phyloP scores from a whole-genome alignment of 2,329 filamentous ascomycete species.

The Biscogniauxia sp. region DNA sequence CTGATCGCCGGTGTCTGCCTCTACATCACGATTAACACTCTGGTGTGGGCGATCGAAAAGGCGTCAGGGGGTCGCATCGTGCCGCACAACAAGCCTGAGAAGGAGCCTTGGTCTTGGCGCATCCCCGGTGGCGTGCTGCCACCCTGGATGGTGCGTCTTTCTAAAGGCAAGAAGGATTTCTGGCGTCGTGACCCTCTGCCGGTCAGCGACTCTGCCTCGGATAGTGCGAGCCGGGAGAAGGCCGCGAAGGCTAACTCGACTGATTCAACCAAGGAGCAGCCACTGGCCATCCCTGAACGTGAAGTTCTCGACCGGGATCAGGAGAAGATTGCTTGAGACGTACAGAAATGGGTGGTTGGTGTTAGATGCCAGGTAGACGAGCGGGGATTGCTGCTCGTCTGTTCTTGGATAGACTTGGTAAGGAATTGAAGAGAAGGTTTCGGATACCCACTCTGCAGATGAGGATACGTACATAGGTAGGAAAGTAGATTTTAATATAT shows the following conservation, averaged over 20 bases:
- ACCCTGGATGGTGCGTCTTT: conserved; percentile 66
- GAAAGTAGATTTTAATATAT: background rate
- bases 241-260: conserved; percentile 9
- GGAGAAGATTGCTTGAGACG: conserved; percentile 8
- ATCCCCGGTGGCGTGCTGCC: conserved; percentile 73
- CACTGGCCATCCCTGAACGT: background rate
- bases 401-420: background rate
- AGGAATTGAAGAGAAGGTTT: background rate
- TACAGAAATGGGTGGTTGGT: background rate
- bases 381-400: background rate
- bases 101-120: conserved; percentile 78
- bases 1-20: conserved; percentile 76
- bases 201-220: conserved; percentile 20
- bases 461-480: background rate
- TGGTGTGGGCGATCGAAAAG: conserved; percentile 67
- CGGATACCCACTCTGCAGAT: background rate
- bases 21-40: conserved; percentile 73
- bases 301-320: background rate
- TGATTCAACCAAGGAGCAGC: conserved; percentile 1
- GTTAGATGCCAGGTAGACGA: background rate
- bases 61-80: conserved; percentile 66
- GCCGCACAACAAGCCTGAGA: conserved; percentile 71
- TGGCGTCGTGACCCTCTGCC: conserved; percentile 51
- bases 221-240: conserved; percentile 13
- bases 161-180: conserved; percentile 69